These are phyloP conservation scores for Venustampulla echinocandica DNA, from an alignment of 495 filamentous ascomycete genomes.

Conservation along the genomic window DNA sequence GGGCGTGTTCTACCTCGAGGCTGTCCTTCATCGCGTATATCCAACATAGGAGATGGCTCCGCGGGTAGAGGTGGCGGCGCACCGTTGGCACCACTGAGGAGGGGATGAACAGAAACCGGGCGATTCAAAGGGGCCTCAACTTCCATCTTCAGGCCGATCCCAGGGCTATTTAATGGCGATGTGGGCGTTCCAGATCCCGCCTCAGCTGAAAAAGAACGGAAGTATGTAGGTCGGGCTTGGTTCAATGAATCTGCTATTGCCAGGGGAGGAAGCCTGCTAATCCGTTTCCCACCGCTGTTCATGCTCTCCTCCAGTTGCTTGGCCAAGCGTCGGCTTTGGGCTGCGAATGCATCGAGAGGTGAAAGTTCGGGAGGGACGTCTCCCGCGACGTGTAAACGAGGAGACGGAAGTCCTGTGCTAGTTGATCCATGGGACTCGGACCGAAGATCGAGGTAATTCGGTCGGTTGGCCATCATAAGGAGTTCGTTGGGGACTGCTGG, in stretches of 20 bases:
- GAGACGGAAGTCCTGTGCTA: conserved; percentile 50
- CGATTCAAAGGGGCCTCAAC: conserved; percentile 53
- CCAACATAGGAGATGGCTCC: conserved; percentile 2
- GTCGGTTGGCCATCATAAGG: conserved; percentile 42
- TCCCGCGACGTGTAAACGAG: conserved; percentile 70
- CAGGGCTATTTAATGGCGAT: conserved; percentile 29
- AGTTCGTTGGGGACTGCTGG: background rate
- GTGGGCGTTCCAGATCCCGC: conserved; percentile 33
- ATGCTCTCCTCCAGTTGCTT: conserved; percentile 73
- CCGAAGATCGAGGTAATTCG: conserved; percentile 53
- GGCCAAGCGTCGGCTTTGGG: conserved; percentile 80
- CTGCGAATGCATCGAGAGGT: conserved; percentile 86
- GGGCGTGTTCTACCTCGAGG: conserved; percentile 17
- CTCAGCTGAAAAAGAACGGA: conserved; percentile 46
- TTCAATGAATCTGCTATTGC: conserved; percentile 70
- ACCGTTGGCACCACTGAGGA: conserved; percentile 50
- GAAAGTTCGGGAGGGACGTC: conserved; percentile 88
- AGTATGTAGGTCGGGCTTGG: conserved; percentile 62
- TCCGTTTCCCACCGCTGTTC: conserved; percentile 50
- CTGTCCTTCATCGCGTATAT: conserved; percentile 17
- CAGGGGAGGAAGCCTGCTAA: conserved; percentile 77
- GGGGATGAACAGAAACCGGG: conserved; percentile 65
- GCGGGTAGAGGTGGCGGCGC: conserved; percentile 37
- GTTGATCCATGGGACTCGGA: conserved; percentile 49
- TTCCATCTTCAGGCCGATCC: conserved; percentile 43